Evolutionary conservation across 1,139 yeast genomes (phyloP).

Genomic region (Hyphopichia buzzinii): DNA sequence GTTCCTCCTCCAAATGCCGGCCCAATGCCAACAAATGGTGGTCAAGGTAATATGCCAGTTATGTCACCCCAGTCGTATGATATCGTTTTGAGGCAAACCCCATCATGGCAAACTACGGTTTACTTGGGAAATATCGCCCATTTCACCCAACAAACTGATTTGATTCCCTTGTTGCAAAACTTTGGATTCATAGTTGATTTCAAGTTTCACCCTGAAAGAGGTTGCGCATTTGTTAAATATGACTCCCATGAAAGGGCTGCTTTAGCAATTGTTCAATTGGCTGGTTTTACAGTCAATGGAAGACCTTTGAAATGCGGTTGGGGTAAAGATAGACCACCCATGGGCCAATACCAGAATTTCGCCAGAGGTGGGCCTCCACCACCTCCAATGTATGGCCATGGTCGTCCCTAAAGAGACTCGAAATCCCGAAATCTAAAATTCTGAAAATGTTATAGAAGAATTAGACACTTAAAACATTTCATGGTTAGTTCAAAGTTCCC

Average conservation of each 20-base stretch:
- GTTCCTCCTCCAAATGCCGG: conserved; percentile 1
- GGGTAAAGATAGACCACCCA: conserved; percentile 67
- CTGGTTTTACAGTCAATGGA: conserved; percentile 75
- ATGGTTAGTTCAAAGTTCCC: too few species aligned
- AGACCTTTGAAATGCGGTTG: conserved; percentile 83
- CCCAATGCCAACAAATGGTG: conserved; percentile 3
- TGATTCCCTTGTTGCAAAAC: conserved; percentile 72
- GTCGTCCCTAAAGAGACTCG: conserved; percentile 12
- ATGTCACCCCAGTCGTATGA: conserved; percentile 63
- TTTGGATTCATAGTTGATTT: conserved; percentile 83
- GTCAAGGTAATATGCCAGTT: conserved; percentile 21
- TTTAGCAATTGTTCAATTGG: conserved; percentile 76
- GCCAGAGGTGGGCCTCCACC: conserved; percentile 24
- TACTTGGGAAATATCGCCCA: conserved; percentile 85
- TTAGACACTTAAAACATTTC: too few species aligned
- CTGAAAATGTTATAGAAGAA: too few species aligned
- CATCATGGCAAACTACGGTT: conserved; percentile 85
- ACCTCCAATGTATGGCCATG: conserved; percentile 26
- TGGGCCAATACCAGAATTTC: conserved; percentile 34
- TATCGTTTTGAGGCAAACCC: conserved; percentile 70
- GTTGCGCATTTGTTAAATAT: conserved; percentile 82
- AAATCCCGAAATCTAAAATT: too few species aligned
- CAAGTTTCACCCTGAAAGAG: conserved; percentile 76
- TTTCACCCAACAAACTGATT: conserved; percentile 67
- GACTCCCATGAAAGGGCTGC: conserved; percentile 90